Percentiles rank a stretch among this genome's conserved stretches.
Conservation (phyloP, 345 rosid genomes). For the Populus ilicifolia region DNA sequence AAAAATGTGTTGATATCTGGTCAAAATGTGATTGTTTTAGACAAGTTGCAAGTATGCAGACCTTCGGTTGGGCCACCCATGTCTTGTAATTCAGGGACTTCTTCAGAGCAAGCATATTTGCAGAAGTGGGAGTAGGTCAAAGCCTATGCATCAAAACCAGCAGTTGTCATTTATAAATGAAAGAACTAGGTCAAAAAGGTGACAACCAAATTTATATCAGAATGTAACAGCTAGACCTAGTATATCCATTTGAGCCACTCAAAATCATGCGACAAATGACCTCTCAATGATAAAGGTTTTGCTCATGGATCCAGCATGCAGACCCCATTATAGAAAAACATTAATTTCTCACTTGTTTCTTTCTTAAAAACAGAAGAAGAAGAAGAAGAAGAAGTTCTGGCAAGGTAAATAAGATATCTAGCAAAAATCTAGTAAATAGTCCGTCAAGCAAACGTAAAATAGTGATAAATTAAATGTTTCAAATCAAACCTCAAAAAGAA, state of each 20-base stretch:
- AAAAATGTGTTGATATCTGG: not conserved
- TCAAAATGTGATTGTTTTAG: not conserved
- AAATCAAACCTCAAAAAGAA: conserved; percentile 72
- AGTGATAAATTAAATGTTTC: not conserved
- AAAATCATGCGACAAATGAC: not conserved
- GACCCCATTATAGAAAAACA: too few species aligned
- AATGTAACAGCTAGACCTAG: not conserved
- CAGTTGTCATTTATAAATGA: not conserved
- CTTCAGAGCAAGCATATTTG: conserved; percentile 95
- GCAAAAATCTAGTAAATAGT: not conserved
- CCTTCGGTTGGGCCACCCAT: conserved; percentile 98
- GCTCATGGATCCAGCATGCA: not conserved
- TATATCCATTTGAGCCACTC: not conserved
- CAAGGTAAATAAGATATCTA: not conserved
- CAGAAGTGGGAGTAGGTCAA: conserved; percentile 86
- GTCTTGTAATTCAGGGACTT: conserved; percentile 93
- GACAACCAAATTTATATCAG: not conserved
- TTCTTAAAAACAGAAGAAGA: not conserved
- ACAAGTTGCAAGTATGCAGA: conserved; percentile 17
- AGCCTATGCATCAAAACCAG: conserved; percentile 46
- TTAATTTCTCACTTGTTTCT: not conserved
- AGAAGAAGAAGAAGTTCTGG: not conserved
- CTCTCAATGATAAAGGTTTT: not conserved
- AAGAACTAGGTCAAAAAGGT: not conserved
- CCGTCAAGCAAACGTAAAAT: not conserved